These are phyloP conservation scores for Solanum acaule DNA, from an alignment of 257 asterid genomes.

Conservation along the genomic window DNA sequence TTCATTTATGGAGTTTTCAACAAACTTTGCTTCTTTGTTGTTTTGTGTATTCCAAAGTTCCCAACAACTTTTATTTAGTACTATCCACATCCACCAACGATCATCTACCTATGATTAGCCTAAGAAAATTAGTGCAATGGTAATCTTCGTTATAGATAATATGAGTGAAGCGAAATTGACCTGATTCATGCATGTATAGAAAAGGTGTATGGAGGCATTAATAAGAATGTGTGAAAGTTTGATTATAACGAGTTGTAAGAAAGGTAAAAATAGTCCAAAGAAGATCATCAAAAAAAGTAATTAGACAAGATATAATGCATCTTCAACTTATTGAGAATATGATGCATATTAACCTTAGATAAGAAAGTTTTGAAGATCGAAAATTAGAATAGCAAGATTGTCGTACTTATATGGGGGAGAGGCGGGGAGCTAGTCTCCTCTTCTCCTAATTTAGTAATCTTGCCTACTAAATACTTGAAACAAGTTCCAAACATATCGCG, in stretches of 20 bases:
- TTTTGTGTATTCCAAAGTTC: neutral
- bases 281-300: neutral
- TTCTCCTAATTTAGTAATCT: neutral
- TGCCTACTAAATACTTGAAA: neutral
- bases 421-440: neutral
- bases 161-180: neutral
- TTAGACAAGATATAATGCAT: neutral
- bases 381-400: neutral
- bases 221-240: neutral
- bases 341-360: neutral
- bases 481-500: neutral
- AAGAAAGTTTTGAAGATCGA: neutral
- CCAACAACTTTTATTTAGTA: neutral
- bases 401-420: neutral
- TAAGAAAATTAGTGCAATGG: neutral
- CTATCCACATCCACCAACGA: neutral
- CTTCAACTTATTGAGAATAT: neutral
- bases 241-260: accelerated
- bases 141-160: neutral
- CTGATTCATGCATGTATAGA: neutral
- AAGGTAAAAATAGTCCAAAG: neutral
- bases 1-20: neutral
- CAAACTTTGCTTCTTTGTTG: neutral
- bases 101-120: neutral
- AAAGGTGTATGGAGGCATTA: neutral